Percentiles rank a stretch among this genome's conserved stretches.
These are phyloP conservation scores for Diaporthe capsici DNA, from an alignment of 2,329 filamentous ascomycete genomes.

Conservation along the genomic window DNA sequence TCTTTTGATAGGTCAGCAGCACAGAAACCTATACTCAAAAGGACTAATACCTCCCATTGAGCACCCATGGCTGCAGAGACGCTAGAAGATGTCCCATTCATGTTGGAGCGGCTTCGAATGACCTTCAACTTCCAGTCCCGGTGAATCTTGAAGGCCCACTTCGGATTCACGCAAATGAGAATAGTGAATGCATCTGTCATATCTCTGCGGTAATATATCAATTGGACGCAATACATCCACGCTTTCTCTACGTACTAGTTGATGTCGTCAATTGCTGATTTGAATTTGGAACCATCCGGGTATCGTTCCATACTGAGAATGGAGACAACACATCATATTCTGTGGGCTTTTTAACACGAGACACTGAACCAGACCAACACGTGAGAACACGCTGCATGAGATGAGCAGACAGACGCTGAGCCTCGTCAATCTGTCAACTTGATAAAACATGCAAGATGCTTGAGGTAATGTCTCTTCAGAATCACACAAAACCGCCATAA, in stretches of 20 bases:
- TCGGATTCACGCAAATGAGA: background rate
- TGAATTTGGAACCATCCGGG: too few species aligned
- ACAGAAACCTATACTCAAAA: too few species aligned
- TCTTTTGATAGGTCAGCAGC: background rate
- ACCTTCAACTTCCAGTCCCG: too few species aligned
- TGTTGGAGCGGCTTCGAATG: too few species aligned
- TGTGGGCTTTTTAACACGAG: background rate
- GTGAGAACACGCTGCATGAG: background rate
- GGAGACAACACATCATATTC: background rate
- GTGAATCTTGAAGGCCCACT: background rate
- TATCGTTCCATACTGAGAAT: background rate
- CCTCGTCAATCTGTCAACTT: background rate
- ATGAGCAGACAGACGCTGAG: background rate
- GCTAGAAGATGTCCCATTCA: too few species aligned
- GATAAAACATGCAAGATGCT: background rate
- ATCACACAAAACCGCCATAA: background rate
- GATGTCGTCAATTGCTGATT: background rate
- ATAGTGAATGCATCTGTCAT: too few species aligned
- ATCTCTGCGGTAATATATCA: background rate
- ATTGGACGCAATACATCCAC: background rate
- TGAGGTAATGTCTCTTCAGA: too few species aligned
- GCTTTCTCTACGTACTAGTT: background rate
- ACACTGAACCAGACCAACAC: background rate
- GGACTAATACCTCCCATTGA: fast-evolving
- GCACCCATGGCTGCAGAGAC: too few species aligned